Evolutionary conservation across 2,329 filamentous ascomycete genomes (phyloP).

Genomic region (Colletotrichum brevisporum): DNA sequence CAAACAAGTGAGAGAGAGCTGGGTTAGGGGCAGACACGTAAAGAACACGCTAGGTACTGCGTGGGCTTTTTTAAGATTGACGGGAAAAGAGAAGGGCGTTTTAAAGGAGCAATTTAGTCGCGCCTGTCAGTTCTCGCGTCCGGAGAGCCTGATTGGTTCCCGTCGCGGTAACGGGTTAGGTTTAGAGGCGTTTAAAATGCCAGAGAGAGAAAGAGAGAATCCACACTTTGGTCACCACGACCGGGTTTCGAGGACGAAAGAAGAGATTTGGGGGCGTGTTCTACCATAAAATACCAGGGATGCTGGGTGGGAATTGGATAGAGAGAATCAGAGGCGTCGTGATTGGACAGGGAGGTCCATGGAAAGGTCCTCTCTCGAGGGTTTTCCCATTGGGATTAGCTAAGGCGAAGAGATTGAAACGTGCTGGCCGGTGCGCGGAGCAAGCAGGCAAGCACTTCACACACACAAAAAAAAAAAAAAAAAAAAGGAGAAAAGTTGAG

Average conservation of each 20-base stretch:
- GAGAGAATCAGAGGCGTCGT: constrained; percentile 1
- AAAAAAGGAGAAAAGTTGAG: neutral
- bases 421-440: neutral
- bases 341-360: constrained; percentile 13
- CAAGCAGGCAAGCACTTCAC: neutral
- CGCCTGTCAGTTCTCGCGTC: neutral
- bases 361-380: no score
- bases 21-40: no score
- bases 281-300: neutral
- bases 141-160: constrained; percentile 6
- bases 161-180: constrained; percentile 11
- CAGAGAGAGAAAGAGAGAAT: no score
- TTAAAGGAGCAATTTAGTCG: neutral
- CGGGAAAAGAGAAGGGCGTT: no score
- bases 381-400: neutral
- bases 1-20: no score
- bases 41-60: no score
- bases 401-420: neutral
- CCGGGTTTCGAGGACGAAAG: no score
- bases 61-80: no score
- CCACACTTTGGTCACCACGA: no score
- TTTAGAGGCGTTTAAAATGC: neutral
- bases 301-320: neutral
- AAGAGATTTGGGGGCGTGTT: no score
- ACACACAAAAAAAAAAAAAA: no score